phyloP scores from a whole-genome alignment of 225 moss, liverwort and hornwort genomes.

The Neckera pumila region DNA sequence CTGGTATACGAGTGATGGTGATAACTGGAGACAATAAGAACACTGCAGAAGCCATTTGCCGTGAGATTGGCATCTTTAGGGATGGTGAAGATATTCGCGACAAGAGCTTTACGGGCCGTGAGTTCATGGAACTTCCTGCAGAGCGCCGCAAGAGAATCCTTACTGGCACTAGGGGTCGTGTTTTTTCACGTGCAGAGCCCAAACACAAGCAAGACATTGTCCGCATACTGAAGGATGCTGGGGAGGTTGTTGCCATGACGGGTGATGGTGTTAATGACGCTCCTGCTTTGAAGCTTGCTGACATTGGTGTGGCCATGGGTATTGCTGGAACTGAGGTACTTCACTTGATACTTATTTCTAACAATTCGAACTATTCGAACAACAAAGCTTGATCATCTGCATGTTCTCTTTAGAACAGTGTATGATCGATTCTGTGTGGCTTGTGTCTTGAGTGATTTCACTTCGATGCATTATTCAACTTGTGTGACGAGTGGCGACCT shows the following conservation, averaged over 20 bases:
- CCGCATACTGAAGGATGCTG: slow-evolving; percentile 68
- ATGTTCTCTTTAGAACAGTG: background rate
- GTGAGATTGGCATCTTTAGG: slow-evolving; percentile 82
- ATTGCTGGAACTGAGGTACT: slow-evolving; percentile 92
- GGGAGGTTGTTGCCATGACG: slow-evolving; percentile 97
- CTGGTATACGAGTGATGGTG: slow-evolving; percentile 92
- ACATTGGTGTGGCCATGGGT: slow-evolving; percentile 95
- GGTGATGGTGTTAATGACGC: slow-evolving; percentile 98
- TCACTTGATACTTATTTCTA: background rate
- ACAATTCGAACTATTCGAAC: background rate
- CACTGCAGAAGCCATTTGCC: slow-evolving; percentile 91
- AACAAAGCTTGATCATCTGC: background rate
- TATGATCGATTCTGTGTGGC: background rate
- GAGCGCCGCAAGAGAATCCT: slow-evolving; percentile 53
- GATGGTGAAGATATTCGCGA: slow-evolving; percentile 56
- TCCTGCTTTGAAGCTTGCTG: slow-evolving; percentile 91
- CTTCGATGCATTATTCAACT: background rate
- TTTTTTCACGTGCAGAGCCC: slow-evolving; percentile 91
- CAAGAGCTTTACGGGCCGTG: slow-evolving; percentile 81
- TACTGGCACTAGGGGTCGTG: slow-evolving; percentile 60
- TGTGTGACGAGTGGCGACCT: background rate
- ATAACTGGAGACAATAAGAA: slow-evolving; percentile 98
- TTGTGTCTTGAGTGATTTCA: background rate
- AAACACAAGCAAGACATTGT: slow-evolving; percentile 94
- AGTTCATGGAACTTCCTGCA: slow-evolving; percentile 57